Percentiles rank a stretch among this genome's conserved stretches.
These are phyloP conservation scores for Saccharomycopsis hybrid DNA, from an alignment of 1,139 yeast species.

Conservation along the genomic window DNA sequence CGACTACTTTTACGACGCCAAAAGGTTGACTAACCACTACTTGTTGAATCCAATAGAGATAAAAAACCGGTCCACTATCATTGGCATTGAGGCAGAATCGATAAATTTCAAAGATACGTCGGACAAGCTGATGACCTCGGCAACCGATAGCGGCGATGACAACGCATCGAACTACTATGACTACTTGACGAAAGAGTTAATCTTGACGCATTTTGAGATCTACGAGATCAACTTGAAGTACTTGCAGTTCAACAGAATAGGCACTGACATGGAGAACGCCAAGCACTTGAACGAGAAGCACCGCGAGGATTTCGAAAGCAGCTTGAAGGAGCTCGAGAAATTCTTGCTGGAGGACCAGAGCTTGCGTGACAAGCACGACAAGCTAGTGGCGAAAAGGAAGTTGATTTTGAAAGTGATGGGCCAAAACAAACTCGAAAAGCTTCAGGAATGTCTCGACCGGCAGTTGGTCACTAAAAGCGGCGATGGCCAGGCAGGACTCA, in stretches of 20 bases:
- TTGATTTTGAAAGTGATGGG: conserved; percentile 18
- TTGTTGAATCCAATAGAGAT: conserved; percentile 45
- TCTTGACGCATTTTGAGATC: conserved; percentile 20
- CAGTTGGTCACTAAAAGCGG: conserved; percentile 18
- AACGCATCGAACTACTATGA: conserved; percentile 45
- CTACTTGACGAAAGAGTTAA: conserved; percentile 28
- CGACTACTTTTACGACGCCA: conserved; percentile 47
- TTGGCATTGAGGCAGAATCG: conserved; percentile 43
- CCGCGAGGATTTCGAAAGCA: conserved; percentile 26
- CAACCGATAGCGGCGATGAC: conserved; percentile 31
- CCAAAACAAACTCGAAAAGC: conserved; percentile 21
- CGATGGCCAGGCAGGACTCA: conserved; percentile 25
- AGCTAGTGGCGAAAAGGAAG: conserved; percentile 21
- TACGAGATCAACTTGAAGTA: conserved; percentile 19
- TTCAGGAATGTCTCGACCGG: conserved; percentile 21
- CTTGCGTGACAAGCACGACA: conserved; percentile 22
- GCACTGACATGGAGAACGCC: conserved; percentile 5
- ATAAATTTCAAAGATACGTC: conserved; percentile 38
- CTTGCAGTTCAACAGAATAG: conserved; percentile 12
- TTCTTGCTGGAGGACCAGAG: conserved; percentile 26
- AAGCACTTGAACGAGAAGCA: conserved; percentile 20
- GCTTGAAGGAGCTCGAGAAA: conserved; percentile 27
- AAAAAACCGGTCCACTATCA: conserved; percentile 14
- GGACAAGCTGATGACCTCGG: conserved; percentile 28
- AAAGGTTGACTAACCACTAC: conserved; percentile 64